Percentiles rank a stretch among this genome's conserved stretches.
Conservation (phyloP, 306 rosid genomes). For the Citrullus amarus region DNA sequence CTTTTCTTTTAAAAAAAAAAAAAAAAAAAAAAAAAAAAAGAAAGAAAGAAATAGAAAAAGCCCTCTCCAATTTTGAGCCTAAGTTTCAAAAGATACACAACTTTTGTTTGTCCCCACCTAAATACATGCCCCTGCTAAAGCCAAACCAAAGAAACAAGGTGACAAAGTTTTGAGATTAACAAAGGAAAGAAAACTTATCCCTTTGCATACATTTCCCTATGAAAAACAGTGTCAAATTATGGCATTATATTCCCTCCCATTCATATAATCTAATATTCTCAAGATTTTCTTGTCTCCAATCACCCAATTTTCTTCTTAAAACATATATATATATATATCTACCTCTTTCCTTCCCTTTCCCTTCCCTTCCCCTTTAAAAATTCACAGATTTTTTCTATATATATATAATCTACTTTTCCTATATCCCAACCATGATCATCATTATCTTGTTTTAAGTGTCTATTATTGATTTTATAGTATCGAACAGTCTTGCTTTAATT, state of each 20-base stretch:
- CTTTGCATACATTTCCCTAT: background rate
- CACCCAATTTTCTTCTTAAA: background rate
- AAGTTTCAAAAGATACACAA: background rate
- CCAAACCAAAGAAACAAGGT: background rate
- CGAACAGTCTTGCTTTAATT: too few relatives aligned
- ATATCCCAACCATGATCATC: too few relatives aligned
- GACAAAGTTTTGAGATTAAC: conserved; percentile 10
- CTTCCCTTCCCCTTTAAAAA: too few relatives aligned
- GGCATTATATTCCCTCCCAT: background rate
- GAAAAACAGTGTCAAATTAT: background rate
- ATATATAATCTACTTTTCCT: too few relatives aligned
- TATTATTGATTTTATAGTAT: too few relatives aligned
- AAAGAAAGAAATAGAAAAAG: background rate
- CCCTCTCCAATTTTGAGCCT: conserved; percentile 1
- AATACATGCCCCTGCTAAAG: background rate
- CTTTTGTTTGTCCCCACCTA: conserved; percentile 1
- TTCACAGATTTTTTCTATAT: too few relatives aligned
- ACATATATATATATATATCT: too few relatives aligned
- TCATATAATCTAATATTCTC: background rate
- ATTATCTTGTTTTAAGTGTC: too few relatives aligned
- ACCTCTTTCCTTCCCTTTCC: too few relatives aligned
- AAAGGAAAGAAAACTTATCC: background rate
- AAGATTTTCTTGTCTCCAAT: background rate
- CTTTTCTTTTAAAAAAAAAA: too few relatives aligned
- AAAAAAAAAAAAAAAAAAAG: too few relatives aligned